A percentile compares a stretch with the other conserved stretches of the same genome.
Conservation (phyloP, 1,284 basidiomycete genomes). For the Ganoderma sinense region DNA sequence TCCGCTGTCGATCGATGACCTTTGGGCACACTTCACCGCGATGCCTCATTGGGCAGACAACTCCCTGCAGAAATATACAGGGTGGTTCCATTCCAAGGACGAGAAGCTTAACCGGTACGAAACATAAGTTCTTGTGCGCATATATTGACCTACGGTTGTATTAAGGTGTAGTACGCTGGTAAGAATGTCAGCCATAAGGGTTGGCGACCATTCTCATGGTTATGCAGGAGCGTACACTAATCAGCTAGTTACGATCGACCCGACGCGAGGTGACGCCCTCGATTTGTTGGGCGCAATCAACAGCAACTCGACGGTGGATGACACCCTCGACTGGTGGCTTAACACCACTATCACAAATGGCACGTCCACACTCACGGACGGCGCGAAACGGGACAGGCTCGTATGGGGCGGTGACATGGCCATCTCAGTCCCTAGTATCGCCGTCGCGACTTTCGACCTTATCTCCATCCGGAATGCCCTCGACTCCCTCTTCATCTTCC, state of each 20-base stretch:
- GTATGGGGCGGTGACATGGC: conserved; percentile 32
- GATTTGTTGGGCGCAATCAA: conserved; percentile 4
- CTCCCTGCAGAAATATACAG: conserved; percentile 20
- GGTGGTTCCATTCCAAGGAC: conserved; percentile 30
- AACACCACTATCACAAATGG: conserved; percentile 17
- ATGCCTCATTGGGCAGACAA: conserved; percentile 30
- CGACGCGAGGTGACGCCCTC: conserved; percentile 18
- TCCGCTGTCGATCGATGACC: conserved; percentile 15
- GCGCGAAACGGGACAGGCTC: conserved; percentile 28
- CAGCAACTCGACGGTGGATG: conserved; percentile 1
- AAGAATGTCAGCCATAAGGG: not conserved
- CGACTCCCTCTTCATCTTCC: conserved; percentile 25
- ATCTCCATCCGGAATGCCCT: conserved; percentile 27
- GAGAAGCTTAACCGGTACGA: conserved; percentile 29
- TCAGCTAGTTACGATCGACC: conserved; percentile 24
- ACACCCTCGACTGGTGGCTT: conserved; percentile 21
- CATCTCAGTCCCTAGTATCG: conserved; percentile 27
- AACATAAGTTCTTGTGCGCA: no score
- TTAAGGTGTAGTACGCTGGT: conserved; percentile 31
- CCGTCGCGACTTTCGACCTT: conserved; percentile 26
- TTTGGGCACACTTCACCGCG: conserved; percentile 29
- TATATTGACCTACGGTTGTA: not conserved
- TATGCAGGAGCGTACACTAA: conserved; percentile 27
- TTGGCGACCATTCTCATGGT: not conserved
- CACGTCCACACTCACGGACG: conserved; percentile 23